Evolutionary conservation across 345 rosid species (phyloP), one percentile per base, ranked within the genome.

Genomic region (Citrus cavaleriei): DNA sequence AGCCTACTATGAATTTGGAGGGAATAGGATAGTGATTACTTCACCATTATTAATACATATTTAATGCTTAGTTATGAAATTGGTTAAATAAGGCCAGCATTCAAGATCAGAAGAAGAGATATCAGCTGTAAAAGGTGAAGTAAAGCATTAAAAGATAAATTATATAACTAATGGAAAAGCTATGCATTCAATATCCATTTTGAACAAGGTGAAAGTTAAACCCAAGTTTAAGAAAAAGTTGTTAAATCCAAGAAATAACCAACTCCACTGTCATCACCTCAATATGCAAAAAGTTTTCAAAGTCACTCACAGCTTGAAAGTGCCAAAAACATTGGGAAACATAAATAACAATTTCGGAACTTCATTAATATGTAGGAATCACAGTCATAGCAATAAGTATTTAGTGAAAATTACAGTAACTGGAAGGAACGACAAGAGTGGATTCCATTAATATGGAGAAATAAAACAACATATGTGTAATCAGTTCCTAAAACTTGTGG

Each of bases 1-100:
- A 73, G 69, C 40, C 65, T 64, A 79, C 16, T 64, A 51, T 61
- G 30, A 12, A 63, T 60, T 75, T 72, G 34, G 72, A 70, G 72
- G 49, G 65, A 28, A 76, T 34, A 80, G 72, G 22, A 74, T 30
- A 67, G 42, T 28, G 55, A 69, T 49, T 28, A 10, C 30, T 70
- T 59, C 34, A 14, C 14, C 55, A 51, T 51, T 51, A 60, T 32
- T 13, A 58, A 62, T 21, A 70, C n/a, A 35, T 35, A 58, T 62
- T 54, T 57, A 64, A 73, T 68, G 28, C 73, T 27, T 13, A n/a
- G 37, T 46, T 54, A n/a, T 55, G 58, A 35, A 10, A 61, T 38
- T 51, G 66, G 37, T n/a, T 40, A 24, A 40, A 42, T 14, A 1
- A 49, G 55, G 55, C 10, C 34, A 19, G 38, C 57, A 71, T 51